A percentile compares a stretch with the other conserved stretches of the same genome.
Evolutionary conservation across 2,329 filamentous ascomycete genomes (phyloP).

Genomic region (Pseudogymnoascus sp.): DNA sequence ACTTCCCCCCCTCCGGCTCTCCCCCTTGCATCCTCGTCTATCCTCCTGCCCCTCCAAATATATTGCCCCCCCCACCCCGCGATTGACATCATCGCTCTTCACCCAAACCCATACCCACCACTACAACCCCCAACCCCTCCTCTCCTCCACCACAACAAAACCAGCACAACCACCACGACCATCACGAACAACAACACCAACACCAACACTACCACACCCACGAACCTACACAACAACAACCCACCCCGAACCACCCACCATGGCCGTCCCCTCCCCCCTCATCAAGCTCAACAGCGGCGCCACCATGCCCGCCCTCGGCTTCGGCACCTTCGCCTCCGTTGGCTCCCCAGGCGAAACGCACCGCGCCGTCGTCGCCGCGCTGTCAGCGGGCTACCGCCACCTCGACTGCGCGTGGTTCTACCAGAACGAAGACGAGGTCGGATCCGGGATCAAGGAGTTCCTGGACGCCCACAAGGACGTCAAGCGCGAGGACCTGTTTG

Average conservation of each 20-base stretch:
- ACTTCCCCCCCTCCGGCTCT: neutral
- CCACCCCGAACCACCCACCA: conserved; percentile 6
- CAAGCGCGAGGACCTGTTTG: conserved; percentile 71
- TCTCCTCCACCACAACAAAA: neutral
- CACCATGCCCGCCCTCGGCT: conserved; percentile 34
- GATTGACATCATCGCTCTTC: neutral
- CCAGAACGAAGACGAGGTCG: conserved; percentile 75
- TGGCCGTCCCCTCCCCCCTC: conserved; percentile 16
- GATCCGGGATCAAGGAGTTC: conserved; percentile 64
- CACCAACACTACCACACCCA: neutral
- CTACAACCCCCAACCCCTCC: neutral
- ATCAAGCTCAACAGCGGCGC: conserved; percentile 29
- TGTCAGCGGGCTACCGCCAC: conserved; percentile 55
- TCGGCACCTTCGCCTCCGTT: conserved; percentile 30
- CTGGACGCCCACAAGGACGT: conserved; percentile 49
- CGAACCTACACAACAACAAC: conserved; percentile 3
- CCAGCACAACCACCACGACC: neutral
- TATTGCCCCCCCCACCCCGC: neutral
- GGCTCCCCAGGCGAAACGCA: conserved; percentile 35
- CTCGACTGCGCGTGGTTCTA: conserved; percentile 71
- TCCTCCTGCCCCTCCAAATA: neutral
- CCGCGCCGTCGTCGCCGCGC: conserved; percentile 45
- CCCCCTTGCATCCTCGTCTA: neutral
- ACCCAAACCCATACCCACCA: no score
- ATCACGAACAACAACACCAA: neutral